Conservation (phyloP, 139 green algal genomes). For the Protoeuglena noctilucae region DNA sequence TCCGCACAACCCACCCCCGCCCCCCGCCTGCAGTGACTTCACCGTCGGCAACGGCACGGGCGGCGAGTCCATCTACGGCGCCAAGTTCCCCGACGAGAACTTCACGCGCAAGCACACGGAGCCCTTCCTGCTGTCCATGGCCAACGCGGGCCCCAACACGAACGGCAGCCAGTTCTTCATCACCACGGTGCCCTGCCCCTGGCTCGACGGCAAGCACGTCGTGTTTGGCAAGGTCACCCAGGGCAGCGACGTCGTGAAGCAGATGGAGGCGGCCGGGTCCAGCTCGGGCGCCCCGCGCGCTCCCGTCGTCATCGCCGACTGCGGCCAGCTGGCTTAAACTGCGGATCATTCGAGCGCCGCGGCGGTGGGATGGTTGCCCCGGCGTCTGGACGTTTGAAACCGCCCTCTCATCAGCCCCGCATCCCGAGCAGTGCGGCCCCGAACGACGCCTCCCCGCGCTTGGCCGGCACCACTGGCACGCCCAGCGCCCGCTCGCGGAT, state of each 20-base stretch:
- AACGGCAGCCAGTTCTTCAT: slow-evolving; percentile 9
- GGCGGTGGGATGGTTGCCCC: too few species aligned
- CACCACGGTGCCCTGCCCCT: background rate
- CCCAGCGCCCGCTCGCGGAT: slow-evolving; percentile 42
- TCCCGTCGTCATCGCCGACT: too few species aligned
- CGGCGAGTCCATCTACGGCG: slow-evolving; percentile 10
- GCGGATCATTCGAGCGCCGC: too few species aligned
- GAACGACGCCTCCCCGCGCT: slow-evolving; percentile 47
- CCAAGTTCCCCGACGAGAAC: slow-evolving; percentile 7
- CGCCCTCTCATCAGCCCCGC: too few species aligned
- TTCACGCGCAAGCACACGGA: slow-evolving; percentile 7
- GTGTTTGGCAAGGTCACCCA: slow-evolving; percentile 7
- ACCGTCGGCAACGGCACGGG: slow-evolving; percentile 42
- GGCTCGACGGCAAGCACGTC: slow-evolving; percentile 7
- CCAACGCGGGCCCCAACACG: slow-evolving; percentile 9
- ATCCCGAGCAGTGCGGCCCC: slow-evolving; percentile 51
- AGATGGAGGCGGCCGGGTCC: too few species aligned
- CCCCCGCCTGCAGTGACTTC: slow-evolving; percentile 46
- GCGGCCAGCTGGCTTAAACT: too few species aligned
- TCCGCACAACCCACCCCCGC: too few species aligned
- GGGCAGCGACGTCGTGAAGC: too few species aligned
- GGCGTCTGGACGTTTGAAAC: too few species aligned
- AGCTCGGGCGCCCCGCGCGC: too few species aligned
- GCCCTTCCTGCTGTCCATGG: slow-evolving; percentile 4
- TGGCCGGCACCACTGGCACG: slow-evolving; percentile 41